Evolutionary conservation across 2,329 filamentous ascomycete species (phyloP).

Genomic region (Colletotrichum agaves): DNA sequence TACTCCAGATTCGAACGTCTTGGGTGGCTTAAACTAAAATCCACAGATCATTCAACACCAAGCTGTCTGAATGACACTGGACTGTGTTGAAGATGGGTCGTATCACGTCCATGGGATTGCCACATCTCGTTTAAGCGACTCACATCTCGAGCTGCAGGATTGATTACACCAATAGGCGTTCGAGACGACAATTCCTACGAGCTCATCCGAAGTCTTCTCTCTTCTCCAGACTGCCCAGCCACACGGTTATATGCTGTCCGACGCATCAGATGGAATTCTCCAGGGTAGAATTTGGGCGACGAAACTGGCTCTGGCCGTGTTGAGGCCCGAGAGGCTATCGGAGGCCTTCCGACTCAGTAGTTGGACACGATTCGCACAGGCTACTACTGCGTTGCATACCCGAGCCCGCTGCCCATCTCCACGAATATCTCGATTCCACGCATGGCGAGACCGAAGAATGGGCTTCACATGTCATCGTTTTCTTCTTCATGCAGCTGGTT

Average conservation of each 20-base stretch:
- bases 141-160: neutral
- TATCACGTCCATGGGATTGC: neutral
- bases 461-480: slow-evolving; percentile 26
- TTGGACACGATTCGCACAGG: neutral
- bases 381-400: slow-evolving; percentile 20
- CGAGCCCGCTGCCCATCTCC: slow-evolving; percentile 6
- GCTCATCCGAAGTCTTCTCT: neutral
- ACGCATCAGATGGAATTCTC: slow-evolving; percentile 20
- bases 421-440: neutral
- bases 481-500: neutral
- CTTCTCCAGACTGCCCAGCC: slow-evolving; percentile 18
- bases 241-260: slow-evolving; percentile 6
- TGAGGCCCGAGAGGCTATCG: slow-evolving; percentile 4
- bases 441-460: neutral
- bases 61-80: too few species aligned
- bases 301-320: slow-evolving; percentile 30
- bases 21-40: slow-evolving; percentile 7
- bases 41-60: neutral
- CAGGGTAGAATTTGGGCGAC: neutral
- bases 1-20: neutral
- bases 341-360: neutral
- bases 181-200: neutral
- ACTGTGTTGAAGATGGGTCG: neutral
- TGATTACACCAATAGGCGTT: neutral
- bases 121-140: too few species aligned